These are phyloP conservation scores for Penicillium sp. DNA, from an alignment of 2,329 filamentous ascomycete genomes.

Conservation along the genomic window DNA sequence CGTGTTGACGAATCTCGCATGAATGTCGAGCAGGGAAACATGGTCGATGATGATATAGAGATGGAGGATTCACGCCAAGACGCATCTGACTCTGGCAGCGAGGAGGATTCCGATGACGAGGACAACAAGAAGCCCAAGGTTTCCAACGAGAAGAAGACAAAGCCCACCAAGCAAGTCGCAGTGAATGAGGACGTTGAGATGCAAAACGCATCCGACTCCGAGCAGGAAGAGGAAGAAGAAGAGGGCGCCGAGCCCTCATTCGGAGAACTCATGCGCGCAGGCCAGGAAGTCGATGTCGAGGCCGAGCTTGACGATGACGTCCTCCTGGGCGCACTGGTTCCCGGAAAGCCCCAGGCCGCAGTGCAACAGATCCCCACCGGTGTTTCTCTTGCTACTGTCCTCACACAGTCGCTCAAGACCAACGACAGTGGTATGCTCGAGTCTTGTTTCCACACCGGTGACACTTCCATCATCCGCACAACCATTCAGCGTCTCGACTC, in stretches of 20 bases:
- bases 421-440: constrained; percentile 89
- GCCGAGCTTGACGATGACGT: constrained; percentile 48
- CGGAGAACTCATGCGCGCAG: constrained; percentile 75
- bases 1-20: constrained; percentile 59
- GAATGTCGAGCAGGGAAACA: constrained; percentile 51
- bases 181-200: constrained; percentile 42
- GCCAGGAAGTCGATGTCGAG: constrained; percentile 72
- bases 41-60: constrained; percentile 43
- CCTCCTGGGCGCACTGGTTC: constrained; percentile 46
- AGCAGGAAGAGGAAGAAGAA: constrained; percentile 40
- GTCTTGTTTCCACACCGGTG: constrained; percentile 80
- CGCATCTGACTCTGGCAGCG: constrained; percentile 27
- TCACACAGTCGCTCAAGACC: constrained; percentile 87
- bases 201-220: constrained; percentile 35
- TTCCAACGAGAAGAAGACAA: constrained; percentile 21
- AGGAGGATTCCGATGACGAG: constrained; percentile 29
- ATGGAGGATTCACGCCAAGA: constrained; percentile 34
- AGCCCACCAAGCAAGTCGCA: constrained; percentile 19
- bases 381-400: constrained; percentile 84
- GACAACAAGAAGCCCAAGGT: constrained; percentile 17
- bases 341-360: constrained; percentile 45
- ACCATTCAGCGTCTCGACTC: constrained; percentile 92
- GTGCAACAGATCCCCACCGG: constrained; percentile 63
- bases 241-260: constrained; percentile 66
- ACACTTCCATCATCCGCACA: constrained; percentile 73